Evolutionary conservation across 2,329 filamentous ascomycete genomes (phyloP), one percentile per base, ranked within the genome.

Genomic region (Aureobasidium sp.): DNA sequence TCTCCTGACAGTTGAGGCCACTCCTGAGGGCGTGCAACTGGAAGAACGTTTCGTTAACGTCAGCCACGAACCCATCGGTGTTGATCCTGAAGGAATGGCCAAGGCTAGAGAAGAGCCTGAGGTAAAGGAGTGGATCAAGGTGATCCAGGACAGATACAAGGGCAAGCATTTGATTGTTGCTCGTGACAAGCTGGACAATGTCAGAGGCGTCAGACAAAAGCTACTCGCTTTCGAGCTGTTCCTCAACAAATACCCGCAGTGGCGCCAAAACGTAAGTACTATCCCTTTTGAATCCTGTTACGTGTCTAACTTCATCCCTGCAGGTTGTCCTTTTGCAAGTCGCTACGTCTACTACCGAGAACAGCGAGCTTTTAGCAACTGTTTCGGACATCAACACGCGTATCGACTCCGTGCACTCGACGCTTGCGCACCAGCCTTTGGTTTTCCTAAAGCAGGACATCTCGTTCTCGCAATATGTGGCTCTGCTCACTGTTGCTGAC

Each of bases 371-470:
- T 11, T 89, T 96, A 68, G 89, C 90, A 1, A 90, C 89, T 0
- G 88, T 97, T 27, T 92, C 90, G 1, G 91, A 97, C 72, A 97
- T 97, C 71, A 91, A 96, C 65, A 96, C 91, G 58, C 86, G 93
- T 63, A 93, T 97, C 72, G 96, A 97, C 73, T 94, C 91, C 0
- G 86, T 86, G 0, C 92, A 92, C 80, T 92, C 92, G 7, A 96
- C 91, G 29, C 80, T 97, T 54, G 90, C 91, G 0, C 94, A 97
- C 70, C 91, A 96, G 70, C 93, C 93, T 1, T 83, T 97, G 12
- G 89, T 97, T 6, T 97, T 97, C 74, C 79, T 97, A 59, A 92
- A 95, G 74, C 93, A 97, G 73, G 93, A 97, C 69, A 94, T 97
- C 63, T 87, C 90, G 62, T 96, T 96, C 71, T 81, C 89, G 0